Base-by-base conservation (phyloP, 1,284 basidiomycete species). In the Spongiforma sp. region DNA sequence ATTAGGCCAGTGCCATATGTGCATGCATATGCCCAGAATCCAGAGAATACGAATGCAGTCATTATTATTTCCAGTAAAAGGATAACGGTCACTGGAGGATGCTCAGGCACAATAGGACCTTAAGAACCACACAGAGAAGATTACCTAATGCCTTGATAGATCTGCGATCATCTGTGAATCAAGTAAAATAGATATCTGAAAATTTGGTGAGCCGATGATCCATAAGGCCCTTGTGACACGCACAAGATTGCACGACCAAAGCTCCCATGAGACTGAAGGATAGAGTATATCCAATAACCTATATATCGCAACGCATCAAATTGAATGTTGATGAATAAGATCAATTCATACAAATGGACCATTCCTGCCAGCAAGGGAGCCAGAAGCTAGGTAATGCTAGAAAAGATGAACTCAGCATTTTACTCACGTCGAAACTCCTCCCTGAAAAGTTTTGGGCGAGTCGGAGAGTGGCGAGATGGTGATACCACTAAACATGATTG, bases 61-160 rank as follows among this genome's bases (percentile, higher is more conserved):
- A 73, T 71, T 10, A 50, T 12, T 2, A 28, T 46, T 57, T 75
- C 73, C 17, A 72, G 43, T 2, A 71, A 4, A 50, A 72, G 60
- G 24, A 68, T n/a, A 5, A 37, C 24, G 2, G 24, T 60, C 2
- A 73, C 71, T 72, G n/a, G 15, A 5, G 12, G 10, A 12, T 32
- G 11, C 2, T 62, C 24, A 66, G 28, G 8, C 11, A 34, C n/a
- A n/a, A n/a, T 1, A 26, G 3, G 2, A 2, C 9, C 8, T 17
- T 30, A 26, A 37, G 15, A 28, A 24, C 11, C n/a, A 19, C 19
- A 56, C 15, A 5, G 21, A 52, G n/a, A n/a, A n/a, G n/a, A n/a
- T 63, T 28, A 65, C 60, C 64, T 43, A 62, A 54, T 32, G 30
- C 28, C 50, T 64, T 64, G 37, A 58, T 58, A 26, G 61, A 5